Percentiles rank a stretch among this genome's conserved stretches.
Conservation (phyloP, 768 basidiomycete species). For the Lepiota venenata region DNA sequence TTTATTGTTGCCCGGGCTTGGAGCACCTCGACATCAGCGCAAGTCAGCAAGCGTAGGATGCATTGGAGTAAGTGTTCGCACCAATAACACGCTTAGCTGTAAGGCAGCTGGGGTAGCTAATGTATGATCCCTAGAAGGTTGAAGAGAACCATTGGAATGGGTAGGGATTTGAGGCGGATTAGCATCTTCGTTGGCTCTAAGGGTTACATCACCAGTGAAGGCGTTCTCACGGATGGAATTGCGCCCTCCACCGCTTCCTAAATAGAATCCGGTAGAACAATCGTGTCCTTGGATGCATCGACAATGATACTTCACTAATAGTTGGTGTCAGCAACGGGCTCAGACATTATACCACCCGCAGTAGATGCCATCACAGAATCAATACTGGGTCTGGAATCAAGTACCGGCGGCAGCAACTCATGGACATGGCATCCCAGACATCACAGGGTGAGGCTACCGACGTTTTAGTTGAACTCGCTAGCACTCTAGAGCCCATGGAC, state of each 20-base stretch:
- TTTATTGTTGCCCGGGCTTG: constrained; percentile 25
- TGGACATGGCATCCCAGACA: constrained; percentile 1
- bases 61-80: constrained; percentile 11
- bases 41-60: constrained; percentile 28
- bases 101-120: constrained; percentile 4
- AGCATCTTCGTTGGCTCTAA: constrained; percentile 1
- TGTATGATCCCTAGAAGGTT: constrained; percentile 13
- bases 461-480: not conserved
- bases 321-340: constrained; percentile 1
- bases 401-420: constrained; percentile 17
- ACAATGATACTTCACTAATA: constrained; percentile 2
- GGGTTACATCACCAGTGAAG: constrained; percentile 13
- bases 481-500: not conserved
- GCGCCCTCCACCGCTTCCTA: constrained; percentile 10
- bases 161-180: constrained; percentile 3
- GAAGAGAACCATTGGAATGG: constrained; percentile 15
- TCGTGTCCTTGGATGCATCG: constrained; percentile 13
- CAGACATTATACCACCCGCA: not conserved
- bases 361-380: constrained; percentile 13
- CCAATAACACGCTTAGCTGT: constrained; percentile 7
- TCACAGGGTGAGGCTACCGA: not conserved
- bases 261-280: constrained; percentile 24
- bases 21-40: constrained; percentile 23
- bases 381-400: constrained; percentile 16
- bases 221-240: constrained; percentile 18